Conservation (phyloP, 345 rosid genomes). For the Eucalyptus caleyi region DNA sequence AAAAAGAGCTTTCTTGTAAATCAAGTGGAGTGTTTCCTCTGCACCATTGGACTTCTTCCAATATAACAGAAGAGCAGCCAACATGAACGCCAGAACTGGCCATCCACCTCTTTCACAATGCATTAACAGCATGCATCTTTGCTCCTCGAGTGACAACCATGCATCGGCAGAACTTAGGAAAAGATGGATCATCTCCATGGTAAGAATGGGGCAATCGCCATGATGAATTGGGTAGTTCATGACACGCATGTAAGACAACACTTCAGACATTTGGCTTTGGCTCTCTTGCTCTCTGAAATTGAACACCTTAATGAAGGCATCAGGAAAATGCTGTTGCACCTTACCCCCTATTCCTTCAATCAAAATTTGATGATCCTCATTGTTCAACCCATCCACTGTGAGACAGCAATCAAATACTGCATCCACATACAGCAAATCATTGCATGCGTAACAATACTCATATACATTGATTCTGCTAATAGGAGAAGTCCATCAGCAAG, state of each 20-base stretch:
- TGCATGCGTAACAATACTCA: no score
- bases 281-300: constrained; percentile 64
- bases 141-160: constrained; percentile 65
- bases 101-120: constrained; percentile 87
- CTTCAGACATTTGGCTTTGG: constrained; percentile 38
- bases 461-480: no score
- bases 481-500: neutral
- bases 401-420: constrained; percentile 42
- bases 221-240: constrained; percentile 92
- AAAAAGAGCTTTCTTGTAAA: constrained; percentile 68
- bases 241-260: constrained; percentile 61
- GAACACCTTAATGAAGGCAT: constrained; percentile 63
- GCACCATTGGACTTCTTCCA: constrained; percentile 69
- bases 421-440: no score
- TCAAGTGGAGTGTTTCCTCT: constrained; percentile 77
- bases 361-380: constrained; percentile 43
- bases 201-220: constrained; percentile 75
- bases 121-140: constrained; percentile 53
- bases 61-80: constrained; percentile 69
- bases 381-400: constrained; percentile 47
- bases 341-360: constrained; percentile 47
- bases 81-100: constrained; percentile 80
- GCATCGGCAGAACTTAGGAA: constrained; percentile 80
- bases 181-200: constrained; percentile 83
- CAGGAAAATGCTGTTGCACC: constrained; percentile 57